Evolutionary conservation across 2,329 filamentous ascomycete genomes (phyloP).

Genomic region (Achaetomium macrosporum): DNA sequence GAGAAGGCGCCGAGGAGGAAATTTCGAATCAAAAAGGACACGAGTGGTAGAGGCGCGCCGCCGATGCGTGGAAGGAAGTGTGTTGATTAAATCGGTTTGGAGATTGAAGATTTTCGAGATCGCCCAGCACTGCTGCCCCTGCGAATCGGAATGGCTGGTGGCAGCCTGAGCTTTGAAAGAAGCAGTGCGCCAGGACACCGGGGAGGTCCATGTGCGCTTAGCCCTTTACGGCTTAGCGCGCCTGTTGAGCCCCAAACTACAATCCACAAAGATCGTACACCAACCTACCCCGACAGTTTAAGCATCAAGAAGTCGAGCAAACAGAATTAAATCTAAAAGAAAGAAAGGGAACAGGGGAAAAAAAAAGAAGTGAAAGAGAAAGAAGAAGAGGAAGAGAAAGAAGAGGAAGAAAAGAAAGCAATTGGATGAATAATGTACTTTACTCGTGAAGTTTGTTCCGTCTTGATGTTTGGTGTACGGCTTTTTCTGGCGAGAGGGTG

Average conservation of each 20-base stretch:
- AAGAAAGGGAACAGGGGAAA: too few relatives aligned
- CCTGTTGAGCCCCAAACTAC: neutral
- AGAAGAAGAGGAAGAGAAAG: too few relatives aligned
- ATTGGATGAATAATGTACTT: too few relatives aligned
- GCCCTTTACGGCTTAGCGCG: constrained; percentile 2
- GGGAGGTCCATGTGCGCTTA: constrained; percentile 3
- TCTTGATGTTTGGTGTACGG: too few relatives aligned
- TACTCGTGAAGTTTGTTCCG: too few relatives aligned
- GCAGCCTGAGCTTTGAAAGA: constrained; percentile 1
- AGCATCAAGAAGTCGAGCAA: too few relatives aligned
- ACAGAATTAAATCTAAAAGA: too few relatives aligned
- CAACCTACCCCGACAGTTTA: too few relatives aligned
- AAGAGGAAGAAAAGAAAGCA: too few relatives aligned
- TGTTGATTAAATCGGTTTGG: constrained; percentile 6
- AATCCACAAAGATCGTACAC: too few relatives aligned
- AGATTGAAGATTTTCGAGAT: constrained; percentile 16
- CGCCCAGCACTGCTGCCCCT: constrained; percentile 9
- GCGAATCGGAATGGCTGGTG: constrained; percentile 16
- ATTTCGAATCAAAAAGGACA: neutral
- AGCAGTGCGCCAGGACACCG: neutral
- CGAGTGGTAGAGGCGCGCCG: neutral
- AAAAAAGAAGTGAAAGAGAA: too few relatives aligned
- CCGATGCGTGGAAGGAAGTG: neutral
- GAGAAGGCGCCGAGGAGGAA: neutral
- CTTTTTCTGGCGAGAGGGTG: too few relatives aligned